Conservation (phyloP, 257 asterid species). For the Nicotiana otophora region DNA sequence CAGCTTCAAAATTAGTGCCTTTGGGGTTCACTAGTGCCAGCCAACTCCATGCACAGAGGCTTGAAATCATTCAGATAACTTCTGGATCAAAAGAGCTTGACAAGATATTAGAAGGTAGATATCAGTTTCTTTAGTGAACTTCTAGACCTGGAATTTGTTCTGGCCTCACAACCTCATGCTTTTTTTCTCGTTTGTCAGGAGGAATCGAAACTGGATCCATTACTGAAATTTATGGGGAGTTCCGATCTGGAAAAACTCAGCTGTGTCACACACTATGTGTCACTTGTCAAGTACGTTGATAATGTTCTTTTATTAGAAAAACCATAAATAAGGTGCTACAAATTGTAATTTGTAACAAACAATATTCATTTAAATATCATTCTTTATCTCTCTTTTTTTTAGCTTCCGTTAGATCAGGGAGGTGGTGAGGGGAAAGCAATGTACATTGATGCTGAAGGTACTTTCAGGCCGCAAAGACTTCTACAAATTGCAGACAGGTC, state of each 20-base stretch:
- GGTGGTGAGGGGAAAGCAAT: constrained; percentile 99
- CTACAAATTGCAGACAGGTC: constrained; percentile 95
- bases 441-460: constrained; percentile 98
- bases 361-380: background rate
- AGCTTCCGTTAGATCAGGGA: constrained; percentile 97
- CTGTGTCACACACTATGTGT: constrained; percentile 93
- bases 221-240: constrained; percentile 89
- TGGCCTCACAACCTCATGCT: background rate
- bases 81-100: constrained; percentile 97
- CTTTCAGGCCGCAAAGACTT: constrained; percentile 96
- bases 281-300: constrained; percentile 71
- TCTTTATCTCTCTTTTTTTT: constrained; percentile 16
- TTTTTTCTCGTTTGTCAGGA: constrained; percentile 38
- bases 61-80: constrained; percentile 88
- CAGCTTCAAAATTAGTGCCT: constrained; percentile 97
- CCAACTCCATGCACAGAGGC: constrained; percentile 90
- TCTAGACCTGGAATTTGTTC: background rate
- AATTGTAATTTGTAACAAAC: background rate
- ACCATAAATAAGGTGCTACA: background rate
- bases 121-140: background rate
- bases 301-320: background rate
- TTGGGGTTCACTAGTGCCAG: constrained; percentile 93
- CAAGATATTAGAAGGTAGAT: constrained; percentile 76
- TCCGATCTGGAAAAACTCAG: constrained; percentile 96
- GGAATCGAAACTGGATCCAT: constrained; percentile 95